phyloP scores from a whole-genome alignment of 768 basidiomycete genomes.

The Dictyophora rubrovolvata region DNA sequence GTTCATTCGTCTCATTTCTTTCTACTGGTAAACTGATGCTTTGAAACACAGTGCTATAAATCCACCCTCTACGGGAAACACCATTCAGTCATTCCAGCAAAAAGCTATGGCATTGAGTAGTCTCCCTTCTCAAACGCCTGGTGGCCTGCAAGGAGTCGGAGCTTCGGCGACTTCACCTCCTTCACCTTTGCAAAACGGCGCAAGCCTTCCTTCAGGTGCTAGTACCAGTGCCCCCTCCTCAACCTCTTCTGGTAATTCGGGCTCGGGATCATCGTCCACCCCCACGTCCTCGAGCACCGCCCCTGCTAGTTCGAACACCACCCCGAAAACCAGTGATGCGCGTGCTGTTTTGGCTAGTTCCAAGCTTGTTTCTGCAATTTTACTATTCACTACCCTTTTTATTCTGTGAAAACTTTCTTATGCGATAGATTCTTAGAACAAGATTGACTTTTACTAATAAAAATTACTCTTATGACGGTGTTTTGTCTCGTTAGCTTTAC shows the following conservation, averaged over 20 bases:
- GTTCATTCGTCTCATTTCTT: background rate
- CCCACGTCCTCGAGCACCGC: background rate
- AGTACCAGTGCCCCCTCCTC: constrained; percentile 5
- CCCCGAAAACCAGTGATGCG: background rate
- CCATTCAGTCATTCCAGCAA: constrained; percentile 27
- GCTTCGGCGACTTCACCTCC: constrained; percentile 38
- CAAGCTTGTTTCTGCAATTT: background rate
- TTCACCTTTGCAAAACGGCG: constrained; percentile 28
- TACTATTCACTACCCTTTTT: background rate
- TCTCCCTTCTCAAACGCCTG: constrained; percentile 27
- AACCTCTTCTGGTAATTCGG: constrained; percentile 1
- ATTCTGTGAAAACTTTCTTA: background rate
- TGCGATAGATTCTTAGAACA: background rate
- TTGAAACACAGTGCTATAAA: constrained; percentile 34
- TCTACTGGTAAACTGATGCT: background rate
- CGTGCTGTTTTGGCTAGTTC: background rate
- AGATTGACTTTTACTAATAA: background rate
- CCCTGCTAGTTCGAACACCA: constrained; percentile 4
- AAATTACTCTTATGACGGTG: background rate
- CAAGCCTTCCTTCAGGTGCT: constrained; percentile 14
- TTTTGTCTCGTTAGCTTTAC: background rate
- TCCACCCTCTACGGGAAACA: constrained; percentile 32
- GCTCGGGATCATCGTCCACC: constrained; percentile 1
- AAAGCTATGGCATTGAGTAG: constrained; percentile 24
- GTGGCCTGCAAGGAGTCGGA: constrained; percentile 33